Evolutionary conservation across 306 rosid species (phyloP).

Genomic region (Fragaria nilgerrensis): DNA sequence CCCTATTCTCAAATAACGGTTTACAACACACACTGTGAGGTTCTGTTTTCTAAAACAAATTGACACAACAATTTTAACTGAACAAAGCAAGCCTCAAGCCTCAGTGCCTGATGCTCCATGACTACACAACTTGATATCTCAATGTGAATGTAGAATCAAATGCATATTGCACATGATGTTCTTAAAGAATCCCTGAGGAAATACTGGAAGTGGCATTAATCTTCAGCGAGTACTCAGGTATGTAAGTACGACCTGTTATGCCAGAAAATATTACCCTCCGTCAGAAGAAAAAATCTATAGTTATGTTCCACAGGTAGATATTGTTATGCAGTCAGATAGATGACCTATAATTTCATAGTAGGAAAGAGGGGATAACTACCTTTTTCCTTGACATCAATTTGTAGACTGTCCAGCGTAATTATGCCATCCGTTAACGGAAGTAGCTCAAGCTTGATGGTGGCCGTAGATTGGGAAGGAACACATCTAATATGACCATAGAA

Average conservation of each 20-base stretch:
- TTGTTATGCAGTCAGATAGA: background rate
- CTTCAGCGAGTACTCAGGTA: slow-evolving; percentile 69
- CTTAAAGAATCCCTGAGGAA: slow-evolving; percentile 51
- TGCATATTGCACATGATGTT: slow-evolving; percentile 15
- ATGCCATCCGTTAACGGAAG: slow-evolving; percentile 94
- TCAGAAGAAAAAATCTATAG: slow-evolving; percentile 2
- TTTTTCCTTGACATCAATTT: slow-evolving; percentile 84
- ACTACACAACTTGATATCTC: slow-evolving; percentile 11
- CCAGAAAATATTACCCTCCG: slow-evolving; percentile 19
- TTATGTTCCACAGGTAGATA: background rate
- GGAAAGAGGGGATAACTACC: slow-evolving; percentile 39
- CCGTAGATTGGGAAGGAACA: slow-evolving; percentile 73
- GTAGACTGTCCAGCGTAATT: slow-evolving; percentile 79
- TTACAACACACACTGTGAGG: slow-evolving; percentile 34
- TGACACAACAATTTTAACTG: slow-evolving; percentile 29
- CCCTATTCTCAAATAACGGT: slow-evolving; percentile 29
- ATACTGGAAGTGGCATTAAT: slow-evolving; percentile 79
- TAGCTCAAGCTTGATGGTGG: slow-evolving; percentile 84
- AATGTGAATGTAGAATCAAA: slow-evolving; percentile 21
- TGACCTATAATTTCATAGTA: background rate
- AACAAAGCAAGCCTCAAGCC: slow-evolving; percentile 15
- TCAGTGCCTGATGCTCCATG: slow-evolving; percentile 23
- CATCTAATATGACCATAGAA: slow-evolving; percentile 47
- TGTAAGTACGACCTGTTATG: slow-evolving; percentile 68
- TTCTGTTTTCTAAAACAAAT: slow-evolving; percentile 26